These are phyloP conservation scores for Boletus barrowsii DNA, from an alignment of 768 basidiomycete genomes.

Conservation along the genomic window DNA sequence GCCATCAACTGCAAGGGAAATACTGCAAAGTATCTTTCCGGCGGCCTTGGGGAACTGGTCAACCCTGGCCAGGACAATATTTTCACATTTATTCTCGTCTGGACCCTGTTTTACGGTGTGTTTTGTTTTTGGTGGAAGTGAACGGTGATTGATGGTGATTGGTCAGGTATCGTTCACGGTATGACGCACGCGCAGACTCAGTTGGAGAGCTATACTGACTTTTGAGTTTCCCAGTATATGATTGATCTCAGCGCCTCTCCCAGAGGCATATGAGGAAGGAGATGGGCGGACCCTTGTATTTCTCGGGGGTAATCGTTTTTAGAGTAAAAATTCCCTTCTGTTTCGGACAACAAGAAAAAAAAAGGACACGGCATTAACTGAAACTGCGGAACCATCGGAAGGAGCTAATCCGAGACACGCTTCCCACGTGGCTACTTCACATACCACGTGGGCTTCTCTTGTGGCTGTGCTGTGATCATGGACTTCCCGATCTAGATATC, in stretches of 20 bases:
- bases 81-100: conserved; percentile 87
- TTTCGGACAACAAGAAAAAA: background rate
- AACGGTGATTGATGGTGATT: background rate
- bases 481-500: conserved; percentile 39
- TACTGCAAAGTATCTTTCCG: conserved; percentile 59
- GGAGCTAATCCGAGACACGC: conserved; percentile 6
- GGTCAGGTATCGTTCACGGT: conserved; percentile 49
- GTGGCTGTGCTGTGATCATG: conserved; percentile 32
- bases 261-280: no score
- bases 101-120: conserved; percentile 92
- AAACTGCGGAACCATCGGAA: conserved; percentile 13
- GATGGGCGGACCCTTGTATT: no score
- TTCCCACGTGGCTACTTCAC: conserved; percentile 36
- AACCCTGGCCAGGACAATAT: conserved; percentile 89
- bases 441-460: conserved; percentile 31
- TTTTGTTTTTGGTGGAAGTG: conserved; percentile 8
- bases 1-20: conserved; percentile 68
- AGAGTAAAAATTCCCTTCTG: background rate
- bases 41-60: conserved; percentile 63
- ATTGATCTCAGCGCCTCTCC: conserved; percentile 20
- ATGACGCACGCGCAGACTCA: conserved; percentile 10
- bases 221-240: conserved; percentile 36
- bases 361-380: background rate
- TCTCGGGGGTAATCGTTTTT: no score
- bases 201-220: conserved; percentile 10